Evolutionary conservation across 2,329 filamentous ascomycete genomes (phyloP).

Genomic region (Paracoccidioides lutzii): DNA sequence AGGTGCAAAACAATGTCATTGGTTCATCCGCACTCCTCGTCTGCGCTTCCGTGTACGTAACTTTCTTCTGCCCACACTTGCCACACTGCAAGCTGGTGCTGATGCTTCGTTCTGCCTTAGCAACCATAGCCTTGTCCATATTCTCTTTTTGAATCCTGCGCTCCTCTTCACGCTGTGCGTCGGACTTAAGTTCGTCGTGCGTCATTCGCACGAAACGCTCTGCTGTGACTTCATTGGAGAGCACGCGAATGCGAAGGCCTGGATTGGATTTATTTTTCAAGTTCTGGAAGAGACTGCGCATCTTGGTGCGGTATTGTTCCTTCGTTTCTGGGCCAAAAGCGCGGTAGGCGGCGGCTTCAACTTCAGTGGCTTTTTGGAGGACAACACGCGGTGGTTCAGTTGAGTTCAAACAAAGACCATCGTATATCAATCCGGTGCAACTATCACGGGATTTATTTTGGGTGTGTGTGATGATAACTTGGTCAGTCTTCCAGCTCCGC

Average conservation of each 20-base stretch:
- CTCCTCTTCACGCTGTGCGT: conserved; percentile 65
- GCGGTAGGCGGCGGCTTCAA: conserved; percentile 65
- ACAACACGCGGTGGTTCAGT: conserved; percentile 48
- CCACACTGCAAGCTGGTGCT: conserved; percentile 77
- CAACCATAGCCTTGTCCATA: conserved; percentile 93
- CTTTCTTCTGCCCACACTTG: conserved; percentile 85
- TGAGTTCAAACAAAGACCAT: conserved; percentile 69
- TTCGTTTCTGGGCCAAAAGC: conserved; percentile 56
- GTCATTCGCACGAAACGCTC: conserved; percentile 73
- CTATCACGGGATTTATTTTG: conserved; percentile 62
- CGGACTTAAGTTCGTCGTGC: conserved; percentile 81
- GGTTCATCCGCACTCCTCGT: conserved; percentile 92
- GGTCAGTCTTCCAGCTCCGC: conserved; percentile 70
- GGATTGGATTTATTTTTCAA: conserved; percentile 85
- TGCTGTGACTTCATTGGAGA: conserved; percentile 58
- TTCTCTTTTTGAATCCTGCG: conserved; percentile 74
- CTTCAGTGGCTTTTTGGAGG: conserved; percentile 51
- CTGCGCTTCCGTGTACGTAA: conserved; percentile 92
- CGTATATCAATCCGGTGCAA: conserved; percentile 85
- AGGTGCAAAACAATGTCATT: conserved; percentile 39
- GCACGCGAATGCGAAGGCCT: conserved; percentile 60
- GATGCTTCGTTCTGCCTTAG: conserved; percentile 81
- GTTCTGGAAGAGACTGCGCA: conserved; percentile 86
- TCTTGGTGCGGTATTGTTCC: conserved; percentile 69
- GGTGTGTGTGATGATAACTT: conserved; percentile 64